Conservation (phyloP, 2,329 filamentous ascomycete species). For the Penicillium sp. region DNA sequence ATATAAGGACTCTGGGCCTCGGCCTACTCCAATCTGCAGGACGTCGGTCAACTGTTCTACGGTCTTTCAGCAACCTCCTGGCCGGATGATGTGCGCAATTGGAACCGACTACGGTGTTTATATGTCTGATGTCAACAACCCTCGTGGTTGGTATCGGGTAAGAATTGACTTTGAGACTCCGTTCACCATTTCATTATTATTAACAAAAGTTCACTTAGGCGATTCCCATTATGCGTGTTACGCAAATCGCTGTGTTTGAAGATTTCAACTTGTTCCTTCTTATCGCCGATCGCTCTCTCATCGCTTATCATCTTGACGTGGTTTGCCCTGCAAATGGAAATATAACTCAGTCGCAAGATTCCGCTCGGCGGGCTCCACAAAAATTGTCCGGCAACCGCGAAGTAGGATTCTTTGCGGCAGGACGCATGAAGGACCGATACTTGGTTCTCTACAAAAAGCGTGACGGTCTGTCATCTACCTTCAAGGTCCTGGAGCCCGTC, state of each 20-base stretch:
- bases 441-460: constrained; percentile 97
- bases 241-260: constrained; percentile 91
- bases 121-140: constrained; percentile 83
- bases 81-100: constrained; percentile 85
- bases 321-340: constrained; percentile 60
- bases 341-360: constrained; percentile 61
- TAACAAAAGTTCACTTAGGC: constrained; percentile 53
- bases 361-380: constrained; percentile 80
- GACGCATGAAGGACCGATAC: constrained; percentile 94
- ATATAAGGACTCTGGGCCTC: constrained; percentile 63
- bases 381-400: constrained; percentile 84
- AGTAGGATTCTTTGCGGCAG: constrained; percentile 94
- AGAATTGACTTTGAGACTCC: constrained; percentile 34
- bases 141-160: constrained; percentile 87
- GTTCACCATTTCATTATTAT: constrained; percentile 31
- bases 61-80: constrained; percentile 76
- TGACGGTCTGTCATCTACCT: constrained; percentile 86
- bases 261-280: constrained; percentile 92
- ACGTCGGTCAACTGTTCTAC: constrained; percentile 91
- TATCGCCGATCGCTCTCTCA: constrained; percentile 85
- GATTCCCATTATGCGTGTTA: constrained; percentile 74
- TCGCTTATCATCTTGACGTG: constrained; percentile 90
- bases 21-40: constrained; percentile 75
- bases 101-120: constrained; percentile 95
- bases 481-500: constrained; percentile 93